These are phyloP conservation scores for Priceomyces castillae DNA, from an alignment of 805 yeast genomes.

Conservation along the genomic window DNA sequence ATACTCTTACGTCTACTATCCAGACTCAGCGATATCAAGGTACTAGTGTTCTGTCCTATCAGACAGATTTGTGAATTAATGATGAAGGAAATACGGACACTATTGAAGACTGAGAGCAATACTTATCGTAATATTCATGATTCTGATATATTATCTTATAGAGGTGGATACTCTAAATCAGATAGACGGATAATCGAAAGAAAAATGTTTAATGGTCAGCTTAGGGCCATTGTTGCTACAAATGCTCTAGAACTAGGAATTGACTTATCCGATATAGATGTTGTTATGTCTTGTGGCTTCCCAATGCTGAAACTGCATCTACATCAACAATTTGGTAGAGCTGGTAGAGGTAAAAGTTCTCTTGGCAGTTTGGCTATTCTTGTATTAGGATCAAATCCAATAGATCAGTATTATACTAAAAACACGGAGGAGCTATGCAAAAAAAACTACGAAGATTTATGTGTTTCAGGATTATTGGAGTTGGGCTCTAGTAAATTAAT, in stretches of 20 bases:
- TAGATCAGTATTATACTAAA: slow-evolving; percentile 78
- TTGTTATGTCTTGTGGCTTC: slow-evolving; percentile 89
- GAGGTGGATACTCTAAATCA: slow-evolving; percentile 89
- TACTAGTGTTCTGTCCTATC: slow-evolving; percentile 87
- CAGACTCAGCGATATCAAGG: slow-evolving; percentile 55
- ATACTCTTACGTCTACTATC: slow-evolving; percentile 64
- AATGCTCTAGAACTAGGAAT: slow-evolving; percentile 95
- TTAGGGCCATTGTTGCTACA: slow-evolving; percentile 88
- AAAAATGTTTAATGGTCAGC: slow-evolving; percentile 84
- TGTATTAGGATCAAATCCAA: slow-evolving; percentile 79
- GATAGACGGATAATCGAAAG: slow-evolving; percentile 87
- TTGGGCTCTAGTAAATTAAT: slow-evolving; percentile 40
- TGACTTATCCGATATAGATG: slow-evolving; percentile 90
- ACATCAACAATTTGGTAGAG: slow-evolving; percentile 96
- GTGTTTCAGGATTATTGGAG: slow-evolving; percentile 36
- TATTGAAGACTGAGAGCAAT: slow-evolving; percentile 30
- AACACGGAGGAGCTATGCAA: slow-evolving; percentile 61
- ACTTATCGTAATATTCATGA: slow-evolving; percentile 37
- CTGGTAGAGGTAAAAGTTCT: slow-evolving; percentile 72
- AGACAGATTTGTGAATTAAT: slow-evolving; percentile 82
- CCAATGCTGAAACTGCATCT: slow-evolving; percentile 84
- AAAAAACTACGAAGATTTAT: slow-evolving; percentile 38
- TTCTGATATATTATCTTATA: slow-evolving; percentile 79
- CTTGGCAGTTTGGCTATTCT: slow-evolving; percentile 82
- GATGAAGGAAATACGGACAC: slow-evolving; percentile 76